Evolutionary conservation across 495 filamentous ascomycete genomes (phyloP).

Genomic region (Penicillium turbatum): DNA sequence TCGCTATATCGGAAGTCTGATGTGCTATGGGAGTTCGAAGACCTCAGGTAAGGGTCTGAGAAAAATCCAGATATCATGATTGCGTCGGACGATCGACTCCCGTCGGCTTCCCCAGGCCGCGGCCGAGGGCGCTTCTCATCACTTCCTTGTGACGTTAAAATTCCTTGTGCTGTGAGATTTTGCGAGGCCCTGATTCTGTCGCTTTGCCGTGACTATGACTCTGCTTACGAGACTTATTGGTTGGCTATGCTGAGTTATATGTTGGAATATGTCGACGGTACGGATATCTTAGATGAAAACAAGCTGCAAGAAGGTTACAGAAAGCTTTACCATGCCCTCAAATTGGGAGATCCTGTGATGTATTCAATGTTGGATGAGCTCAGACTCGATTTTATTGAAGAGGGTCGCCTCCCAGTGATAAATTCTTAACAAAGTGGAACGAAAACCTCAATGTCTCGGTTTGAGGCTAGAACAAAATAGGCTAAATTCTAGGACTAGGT

Average conservation of each 20-base stretch:
- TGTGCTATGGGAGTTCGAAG: slow-evolving; percentile 18
- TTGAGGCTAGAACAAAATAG: no score
- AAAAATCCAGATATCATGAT: not conserved
- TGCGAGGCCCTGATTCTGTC: slow-evolving; percentile 25
- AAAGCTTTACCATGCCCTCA: slow-evolving; percentile 20
- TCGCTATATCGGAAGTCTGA: slow-evolving; percentile 23
- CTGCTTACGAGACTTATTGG: slow-evolving; percentile 17
- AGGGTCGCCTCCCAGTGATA: not conserved
- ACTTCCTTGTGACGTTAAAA: slow-evolving; percentile 12
- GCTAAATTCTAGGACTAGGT: no score
- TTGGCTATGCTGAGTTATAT: slow-evolving; percentile 27
- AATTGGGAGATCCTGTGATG: slow-evolving; percentile 11
- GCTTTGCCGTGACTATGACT: slow-evolving; percentile 23
- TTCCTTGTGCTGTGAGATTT: slow-evolving; percentile 19
- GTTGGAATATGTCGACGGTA: slow-evolving; percentile 25
- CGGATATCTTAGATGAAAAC: slow-evolving; percentile 20
- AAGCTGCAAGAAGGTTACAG: slow-evolving; percentile 14
- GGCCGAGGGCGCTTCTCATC: slow-evolving; percentile 23
- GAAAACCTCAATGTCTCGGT: not conserved
- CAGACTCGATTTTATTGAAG: not conserved
- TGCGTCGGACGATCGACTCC: slow-evolving; percentile 20
- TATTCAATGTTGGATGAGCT: not conserved
- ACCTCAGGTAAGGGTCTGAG: not conserved
- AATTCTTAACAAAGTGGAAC: not conserved
- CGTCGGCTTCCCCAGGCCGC: slow-evolving; percentile 16